Base-by-base conservation (phyloP, 75 land plant species). In the Sequoia sempervirens region DNA sequence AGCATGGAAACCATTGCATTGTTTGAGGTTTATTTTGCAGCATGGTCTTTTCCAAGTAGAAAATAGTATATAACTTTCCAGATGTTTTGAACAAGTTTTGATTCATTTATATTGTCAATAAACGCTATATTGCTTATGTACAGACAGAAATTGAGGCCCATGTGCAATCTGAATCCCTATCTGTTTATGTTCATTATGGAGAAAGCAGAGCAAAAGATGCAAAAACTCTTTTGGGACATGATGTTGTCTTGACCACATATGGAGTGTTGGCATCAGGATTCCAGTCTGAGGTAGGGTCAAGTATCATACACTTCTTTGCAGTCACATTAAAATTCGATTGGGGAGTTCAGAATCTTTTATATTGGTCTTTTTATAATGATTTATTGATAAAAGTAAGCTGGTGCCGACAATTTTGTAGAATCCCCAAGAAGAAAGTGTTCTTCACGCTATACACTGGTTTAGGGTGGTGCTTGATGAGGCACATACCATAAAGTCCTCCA, bases 381-480 rank as follows among this genome's bases (percentile, higher is more conserved):
- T 80, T 47, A 37, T 47, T 32, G 6, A 1, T 80, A 30, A 20
- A 28, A 80, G 15, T 61, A 26, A 61, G 13, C 36, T 52, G 18
- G 34, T 80, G 12, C 40, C 82, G 70, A 26, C 83, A 17, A 30
- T 75, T 34, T 79, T 84, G 84, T 54, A 94, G 92, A 91, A 89
- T 84, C 13, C 89, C 82, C 91, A 90, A 81, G 95, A 93, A 17
- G 90, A 80, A 83, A 95, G 98, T 64, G 94, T 92, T 34, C 87
- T 97, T 83, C 92, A 91, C 84, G 88, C 93, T 10, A 88, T 97
- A 66, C 86, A 84, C 12, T 97, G 98, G 99, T 94, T 91, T 76
- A 94, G 98, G 85, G 90, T 97, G 14, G 95, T 97, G 14, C 93
- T 97, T 82, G 98, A 97, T 85, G 99, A 97, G 86, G 99, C 96